Evolutionary conservation across 306 rosid species (phyloP).

Genomic region (Fagus sylvatica): DNA sequence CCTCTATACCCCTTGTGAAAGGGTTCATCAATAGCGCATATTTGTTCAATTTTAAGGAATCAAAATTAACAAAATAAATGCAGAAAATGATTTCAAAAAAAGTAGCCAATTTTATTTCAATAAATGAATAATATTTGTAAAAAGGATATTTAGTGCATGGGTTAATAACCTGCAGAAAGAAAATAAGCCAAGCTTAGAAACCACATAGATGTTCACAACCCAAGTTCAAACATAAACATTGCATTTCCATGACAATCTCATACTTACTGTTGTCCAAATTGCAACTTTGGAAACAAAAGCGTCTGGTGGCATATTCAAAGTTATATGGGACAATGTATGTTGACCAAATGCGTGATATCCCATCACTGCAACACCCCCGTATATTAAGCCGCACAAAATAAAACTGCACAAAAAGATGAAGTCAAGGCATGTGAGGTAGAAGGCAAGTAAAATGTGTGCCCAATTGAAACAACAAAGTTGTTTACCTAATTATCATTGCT

Average conservation of each 20-base stretch:
- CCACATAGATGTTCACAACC: not conserved
- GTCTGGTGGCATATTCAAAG: slow-evolving; percentile 63
- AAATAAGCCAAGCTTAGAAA: slow-evolving; percentile 31
- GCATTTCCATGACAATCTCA: slow-evolving; percentile 5
- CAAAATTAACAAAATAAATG: slow-evolving; percentile 1
- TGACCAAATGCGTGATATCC: slow-evolving; percentile 83
- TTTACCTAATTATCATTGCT: slow-evolving; percentile 49
- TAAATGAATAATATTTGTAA: slow-evolving; percentile 1
- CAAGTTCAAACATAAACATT: not conserved
- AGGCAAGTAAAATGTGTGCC: not conserved
- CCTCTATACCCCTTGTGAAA: slow-evolving; percentile 76
- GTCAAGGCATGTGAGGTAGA: slow-evolving; percentile 5
- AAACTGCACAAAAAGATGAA: slow-evolving; percentile 49
- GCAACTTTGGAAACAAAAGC: slow-evolving; percentile 61
- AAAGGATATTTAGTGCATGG: slow-evolving; percentile 91
- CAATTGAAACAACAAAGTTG: not conserved
- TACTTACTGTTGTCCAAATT: slow-evolving; percentile 72
- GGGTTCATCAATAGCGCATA: slow-evolving; percentile 86
- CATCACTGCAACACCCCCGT: slow-evolving; percentile 59
- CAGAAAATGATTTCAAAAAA: slow-evolving; percentile 14
- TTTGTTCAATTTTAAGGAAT: slow-evolving; percentile 57
- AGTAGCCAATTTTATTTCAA: slow-evolving; percentile 5
- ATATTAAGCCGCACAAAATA: slow-evolving; percentile 49
- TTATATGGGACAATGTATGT: slow-evolving; percentile 62
- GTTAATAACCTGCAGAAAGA: slow-evolving; percentile 57